phyloP scores from a whole-genome alignment of 768 basidiomycete species.

The Serendipita sp. region DNA sequence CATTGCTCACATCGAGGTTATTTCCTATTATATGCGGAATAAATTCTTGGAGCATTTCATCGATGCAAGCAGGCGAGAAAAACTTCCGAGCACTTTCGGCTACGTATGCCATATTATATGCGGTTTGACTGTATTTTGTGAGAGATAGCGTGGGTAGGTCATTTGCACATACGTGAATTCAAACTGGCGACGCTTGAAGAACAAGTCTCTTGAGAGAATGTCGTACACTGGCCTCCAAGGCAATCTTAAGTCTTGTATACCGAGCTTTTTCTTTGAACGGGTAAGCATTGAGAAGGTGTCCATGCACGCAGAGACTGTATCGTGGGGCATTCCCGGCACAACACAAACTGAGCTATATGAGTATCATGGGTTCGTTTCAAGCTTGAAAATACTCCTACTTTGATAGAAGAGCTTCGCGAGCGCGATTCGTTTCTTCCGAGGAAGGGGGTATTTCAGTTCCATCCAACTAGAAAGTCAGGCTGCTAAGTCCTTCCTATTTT shows the following conservation, averaged over 20 bases:
- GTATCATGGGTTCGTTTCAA: neutral
- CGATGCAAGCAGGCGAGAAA: constrained; percentile 75
- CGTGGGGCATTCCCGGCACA: constrained; percentile 59
- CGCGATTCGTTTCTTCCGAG: constrained; percentile 55
- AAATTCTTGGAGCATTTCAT: constrained; percentile 79
- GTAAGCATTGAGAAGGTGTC: constrained; percentile 46
- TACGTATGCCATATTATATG: constrained; percentile 62
- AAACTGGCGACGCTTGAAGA: constrained; percentile 58
- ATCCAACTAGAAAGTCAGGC: constrained; percentile 38
- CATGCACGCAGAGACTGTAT: constrained; percentile 48
- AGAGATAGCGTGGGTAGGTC: neutral
- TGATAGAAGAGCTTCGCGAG: constrained; percentile 69
- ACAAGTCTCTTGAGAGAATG: constrained; percentile 55
- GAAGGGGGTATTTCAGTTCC: constrained; percentile 76
- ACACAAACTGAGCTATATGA: constrained; percentile 27
- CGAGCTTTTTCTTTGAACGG: constrained; percentile 55
- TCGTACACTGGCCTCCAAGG: constrained; percentile 71
- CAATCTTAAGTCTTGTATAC: constrained; percentile 62
- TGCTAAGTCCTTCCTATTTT: neutral
- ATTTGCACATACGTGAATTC: constrained; percentile 45
- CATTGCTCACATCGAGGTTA: constrained; percentile 44
- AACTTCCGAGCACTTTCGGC: constrained; percentile 57
- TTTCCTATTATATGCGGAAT: constrained; percentile 64
- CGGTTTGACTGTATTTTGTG: constrained; percentile 36
- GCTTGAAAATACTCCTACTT: constrained; percentile 8